Base-by-base conservation (phyloP, 495 filamentous ascomycete genomes). In the Lindgomyces ingoldianus region DNA sequence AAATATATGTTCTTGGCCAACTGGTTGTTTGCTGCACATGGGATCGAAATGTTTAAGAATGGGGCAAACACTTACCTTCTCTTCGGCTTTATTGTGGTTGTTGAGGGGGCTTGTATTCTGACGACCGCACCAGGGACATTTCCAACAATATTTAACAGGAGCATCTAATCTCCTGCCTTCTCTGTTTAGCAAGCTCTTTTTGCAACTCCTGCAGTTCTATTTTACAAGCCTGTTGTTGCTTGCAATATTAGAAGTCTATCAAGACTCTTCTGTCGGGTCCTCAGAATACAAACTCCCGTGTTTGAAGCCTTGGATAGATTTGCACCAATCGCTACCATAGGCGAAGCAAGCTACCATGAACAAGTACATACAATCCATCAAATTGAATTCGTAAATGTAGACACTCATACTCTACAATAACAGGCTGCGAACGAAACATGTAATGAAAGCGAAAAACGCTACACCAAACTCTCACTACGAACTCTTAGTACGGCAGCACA, bases 401-500 rank as follows among this genome's bases (percentile, higher is more conserved):
- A 41, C 36, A 16, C 36, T 41, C 36, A 41, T 41, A 41, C 8
- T 41, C 16, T 41, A 16, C 16, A 41, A 8, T 16, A 41, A 41
- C 36, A 41, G 16, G 36, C 36, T 41, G 16, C 36, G 36, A 41
- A 41, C 36, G 9, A 8, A 41, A 41, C 16, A 9, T 41, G 16
- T 16, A 16, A 16, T 16, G 36, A 8, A 41, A 41, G 36, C 36
- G 9, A 41, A 41, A 41, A 16, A 9, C 36, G 16, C 36, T 41
- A 41, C 8, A 41, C 36, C 16, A 8, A 41, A 41, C 36, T 8
- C 36, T 41, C 36, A 41, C 44, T 47, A 19, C 24, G 4, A 57
- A 47, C 39, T 8, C 24, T 48, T 42, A 29, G 21, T 26, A 58
- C 9, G 53, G 53, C 30, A 56, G 30, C 36, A 56, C 36, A 41